These are phyloP conservation scores for Mentha longifolia DNA, from an alignment of 257 asterid genomes.

Conservation along the genomic window DNA sequence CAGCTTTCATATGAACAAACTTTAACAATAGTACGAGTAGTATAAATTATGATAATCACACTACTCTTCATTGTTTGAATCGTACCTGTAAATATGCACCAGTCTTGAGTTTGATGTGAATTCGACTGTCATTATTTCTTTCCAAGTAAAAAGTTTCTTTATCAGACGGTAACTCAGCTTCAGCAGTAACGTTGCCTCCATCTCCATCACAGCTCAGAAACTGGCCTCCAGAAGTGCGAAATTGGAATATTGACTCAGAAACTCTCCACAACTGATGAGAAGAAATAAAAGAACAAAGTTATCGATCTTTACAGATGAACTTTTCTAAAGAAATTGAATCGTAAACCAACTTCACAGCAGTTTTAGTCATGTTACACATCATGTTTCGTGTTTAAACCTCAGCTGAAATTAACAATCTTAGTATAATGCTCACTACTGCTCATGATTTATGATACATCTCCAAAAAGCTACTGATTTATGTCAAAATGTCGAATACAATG, in stretches of 20 bases:
- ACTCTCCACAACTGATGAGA: slow-evolving; percentile 76
- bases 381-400: too few species aligned
- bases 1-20: too few species aligned
- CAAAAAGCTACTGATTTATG: background rate
- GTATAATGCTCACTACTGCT: too few species aligned
- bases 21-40: too few species aligned
- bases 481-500: background rate
- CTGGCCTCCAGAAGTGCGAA: slow-evolving; percentile 69
- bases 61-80: slow-evolving; percentile 6
- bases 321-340: slow-evolving; percentile 21
- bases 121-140: slow-evolving; percentile 53
- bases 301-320: slow-evolving; percentile 12
- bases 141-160: slow-evolving; percentile 74
- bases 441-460: background rate
- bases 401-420: too few species aligned
- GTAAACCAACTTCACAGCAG: slow-evolving; percentile 24
- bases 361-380: too few species aligned
- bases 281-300: slow-evolving; percentile 2
- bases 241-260: slow-evolving; percentile 68
- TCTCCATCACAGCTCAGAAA: slow-evolving; percentile 64
- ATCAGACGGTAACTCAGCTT: slow-evolving; percentile 52
- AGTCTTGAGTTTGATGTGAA: slow-evolving; percentile 63
- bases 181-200: slow-evolving; percentile 56
- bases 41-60: too few species aligned
- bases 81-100: slow-evolving; percentile 74